Evolutionary conservation across 768 basidiomycete genomes (phyloP).

Genomic region (Tricholoma furcatifolium): DNA sequence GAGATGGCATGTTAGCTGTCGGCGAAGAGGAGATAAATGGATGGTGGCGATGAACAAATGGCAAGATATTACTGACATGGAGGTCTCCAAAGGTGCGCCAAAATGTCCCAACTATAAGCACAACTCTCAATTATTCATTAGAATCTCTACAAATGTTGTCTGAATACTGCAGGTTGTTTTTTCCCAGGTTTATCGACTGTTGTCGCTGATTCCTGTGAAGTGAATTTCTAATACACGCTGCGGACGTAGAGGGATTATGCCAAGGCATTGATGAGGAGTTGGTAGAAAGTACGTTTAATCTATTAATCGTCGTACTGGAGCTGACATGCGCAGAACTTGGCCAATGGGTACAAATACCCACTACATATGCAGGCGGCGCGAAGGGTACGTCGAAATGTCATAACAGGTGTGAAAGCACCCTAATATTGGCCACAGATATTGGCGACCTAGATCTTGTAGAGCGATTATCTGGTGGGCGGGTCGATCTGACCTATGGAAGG

Average conservation of each 20-base stretch:
- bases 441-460: conserved; percentile 82
- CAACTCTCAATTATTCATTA: conserved; percentile 26
- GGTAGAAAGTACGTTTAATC: conserved; percentile 59
- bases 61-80: conserved; percentile 95
- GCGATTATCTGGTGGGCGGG: conserved; percentile 73
- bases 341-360: conserved; percentile 87
- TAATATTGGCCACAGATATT: conserved; percentile 50
- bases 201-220: conserved; percentile 35
- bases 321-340: conserved; percentile 64
- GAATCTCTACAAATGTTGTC: conserved; percentile 78
- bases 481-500: conserved; percentile 89
- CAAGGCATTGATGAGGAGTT: conserved; percentile 93
- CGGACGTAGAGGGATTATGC: conserved; percentile 98
- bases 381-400: conserved; percentile 52
- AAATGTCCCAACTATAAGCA: not conserved
- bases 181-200: not conserved
- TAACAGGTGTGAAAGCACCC: not conserved
- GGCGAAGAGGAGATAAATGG: conserved; percentile 75
- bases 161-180: conserved; percentile 70
- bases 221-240: conserved; percentile 94
- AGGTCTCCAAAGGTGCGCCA: conserved; percentile 71
- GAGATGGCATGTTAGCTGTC: conserved; percentile 60
- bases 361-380: conserved; percentile 97
- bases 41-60: conserved; percentile 98
- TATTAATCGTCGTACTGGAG: not conserved